Evolutionary conservation across 805 yeast genomes (phyloP), one percentile per base, ranked within the genome.

Genomic region (Wickerhamiella shivajii): DNA sequence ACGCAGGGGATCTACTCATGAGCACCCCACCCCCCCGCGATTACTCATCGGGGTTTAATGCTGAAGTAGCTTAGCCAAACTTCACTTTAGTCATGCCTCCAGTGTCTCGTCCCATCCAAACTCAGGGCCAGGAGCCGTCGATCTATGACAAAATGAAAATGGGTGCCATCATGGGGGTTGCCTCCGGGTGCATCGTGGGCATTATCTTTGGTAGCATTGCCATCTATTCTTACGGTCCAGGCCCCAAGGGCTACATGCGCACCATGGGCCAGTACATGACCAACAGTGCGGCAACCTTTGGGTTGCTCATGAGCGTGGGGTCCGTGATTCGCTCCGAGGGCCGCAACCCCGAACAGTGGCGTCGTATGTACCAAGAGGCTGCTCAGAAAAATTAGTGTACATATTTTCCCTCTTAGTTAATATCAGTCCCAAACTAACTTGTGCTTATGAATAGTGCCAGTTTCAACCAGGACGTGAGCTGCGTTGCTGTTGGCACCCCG

Each of bases 221-320:
- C 38, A 77, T 92, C 45, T 56, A 83, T 44, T 85, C 84, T 37
- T 75, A 78, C 45, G 99, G 99, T 13, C 90, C 98, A n/a, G 95
- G 94, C 10, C 98, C 99, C 31, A 79, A 81, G 51, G 99, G 99
- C 37, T 81, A 81, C 37, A 79, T 90, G 75, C 76, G 94, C 61
- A 87, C 96, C 2, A 63, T 90, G 51, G 97, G 98, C 37, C 94
- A 87, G 60, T 90, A 85, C 59, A 85, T 90, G 59, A 76, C 78
- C 49, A 96, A 96, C 36, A 81, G 95, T 4, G 95, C 94, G 2
- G 95, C 92, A 31, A 87, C 96, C 8, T 87, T 90, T 58, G 96
- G 96, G 25, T 67, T 87, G 47, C 83, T 87, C 58, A 85, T 87
- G 97, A 78, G 93, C 27, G 78, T 87, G 44, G 97, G 98, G 24